These are phyloP conservation scores for Picochlorum sp. DNA, from an alignment of 139 green algal genomes.

Conservation along the genomic window DNA sequence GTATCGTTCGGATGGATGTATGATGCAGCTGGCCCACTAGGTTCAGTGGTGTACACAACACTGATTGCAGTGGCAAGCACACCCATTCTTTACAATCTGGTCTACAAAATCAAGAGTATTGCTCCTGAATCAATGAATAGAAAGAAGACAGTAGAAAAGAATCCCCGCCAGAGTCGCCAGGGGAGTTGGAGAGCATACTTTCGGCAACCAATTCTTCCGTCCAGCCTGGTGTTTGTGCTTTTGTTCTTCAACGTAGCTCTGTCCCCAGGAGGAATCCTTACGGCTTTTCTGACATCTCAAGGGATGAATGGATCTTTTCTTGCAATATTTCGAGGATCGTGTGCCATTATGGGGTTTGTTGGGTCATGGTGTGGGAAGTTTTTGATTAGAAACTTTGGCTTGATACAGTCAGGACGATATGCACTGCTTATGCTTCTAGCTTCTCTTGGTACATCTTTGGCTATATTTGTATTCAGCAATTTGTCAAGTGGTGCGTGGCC, in stretches of 20 bases:
- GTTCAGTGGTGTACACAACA: conserved; percentile 14
- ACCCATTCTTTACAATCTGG: conserved; percentile 23
- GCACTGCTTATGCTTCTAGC: conserved; percentile 26
- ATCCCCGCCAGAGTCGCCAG: not conserved
- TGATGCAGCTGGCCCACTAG: conserved; percentile 3
- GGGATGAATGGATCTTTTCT: conserved; percentile 28
- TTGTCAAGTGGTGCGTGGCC: not conserved
- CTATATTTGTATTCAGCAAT: conserved; percentile 4
- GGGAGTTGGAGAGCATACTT: conserved; percentile 31
- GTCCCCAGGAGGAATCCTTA: conserved; percentile 36
- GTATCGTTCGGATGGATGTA: conserved; percentile 35
- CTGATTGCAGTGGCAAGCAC: conserved; percentile 7
- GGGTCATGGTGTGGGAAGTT: conserved; percentile 28
- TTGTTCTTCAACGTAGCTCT: conserved; percentile 49
- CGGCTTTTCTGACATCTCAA: conserved; percentile 25
- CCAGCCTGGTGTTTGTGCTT: conserved; percentile 38
- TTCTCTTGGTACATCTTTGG: conserved; percentile 5
- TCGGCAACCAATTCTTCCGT: conserved; percentile 35
- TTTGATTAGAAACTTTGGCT: conserved; percentile 25
- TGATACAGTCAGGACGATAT: conserved; percentile 23
- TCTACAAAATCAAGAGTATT: conserved; percentile 16
- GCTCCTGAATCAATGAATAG: conserved; percentile 15
- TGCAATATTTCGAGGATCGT: conserved; percentile 26
- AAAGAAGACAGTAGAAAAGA: conserved; percentile 7
- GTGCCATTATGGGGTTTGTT: conserved; percentile 40